A percentile compares a stretch with the other conserved stretches of the same genome.
Conservation (phyloP, 2,329 filamentous ascomycete species). For the Xylaria digitata region DNA sequence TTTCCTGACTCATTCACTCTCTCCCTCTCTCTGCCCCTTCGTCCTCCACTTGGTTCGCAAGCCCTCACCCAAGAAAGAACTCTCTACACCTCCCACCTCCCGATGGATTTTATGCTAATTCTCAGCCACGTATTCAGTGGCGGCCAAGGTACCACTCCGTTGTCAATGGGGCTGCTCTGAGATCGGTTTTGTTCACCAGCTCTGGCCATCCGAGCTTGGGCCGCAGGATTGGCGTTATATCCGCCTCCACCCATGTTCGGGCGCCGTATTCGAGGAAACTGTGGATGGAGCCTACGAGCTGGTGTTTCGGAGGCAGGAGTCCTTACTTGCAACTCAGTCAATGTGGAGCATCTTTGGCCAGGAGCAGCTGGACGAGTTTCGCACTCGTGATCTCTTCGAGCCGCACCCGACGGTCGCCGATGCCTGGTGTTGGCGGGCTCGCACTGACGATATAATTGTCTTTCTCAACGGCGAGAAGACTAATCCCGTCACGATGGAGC, state of each 20-base stretch:
- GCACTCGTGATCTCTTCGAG: slow-evolving; percentile 43
- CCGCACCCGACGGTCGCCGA: slow-evolving; percentile 43
- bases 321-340: slow-evolving; percentile 34
- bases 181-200: slow-evolving; percentile 42
- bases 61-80: no score
- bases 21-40: no score
- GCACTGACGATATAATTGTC: slow-evolving; percentile 50
- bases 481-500: slow-evolving; percentile 48
- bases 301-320: slow-evolving; percentile 38
- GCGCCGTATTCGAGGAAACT: slow-evolving; percentile 44
- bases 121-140: slow-evolving; percentile 46
- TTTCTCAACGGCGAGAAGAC: slow-evolving; percentile 50
- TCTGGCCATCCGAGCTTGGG: slow-evolving; percentile 37
- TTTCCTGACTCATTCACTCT: neutral
- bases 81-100: neutral
- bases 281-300: slow-evolving; percentile 43
- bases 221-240: slow-evolving; percentile 50
- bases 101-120: slow-evolving; percentile 32
- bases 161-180: slow-evolving; percentile 53
- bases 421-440: slow-evolving; percentile 45
- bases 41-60: no score
- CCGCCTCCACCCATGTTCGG: slow-evolving; percentile 48
- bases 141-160: slow-evolving; percentile 49
- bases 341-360: slow-evolving; percentile 28
- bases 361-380: slow-evolving; percentile 39